Evolutionary conservation across 2,329 filamentous ascomycete species (phyloP), one percentile per base, ranked within the genome.

Genomic region (Canariomyces notabilis): DNA sequence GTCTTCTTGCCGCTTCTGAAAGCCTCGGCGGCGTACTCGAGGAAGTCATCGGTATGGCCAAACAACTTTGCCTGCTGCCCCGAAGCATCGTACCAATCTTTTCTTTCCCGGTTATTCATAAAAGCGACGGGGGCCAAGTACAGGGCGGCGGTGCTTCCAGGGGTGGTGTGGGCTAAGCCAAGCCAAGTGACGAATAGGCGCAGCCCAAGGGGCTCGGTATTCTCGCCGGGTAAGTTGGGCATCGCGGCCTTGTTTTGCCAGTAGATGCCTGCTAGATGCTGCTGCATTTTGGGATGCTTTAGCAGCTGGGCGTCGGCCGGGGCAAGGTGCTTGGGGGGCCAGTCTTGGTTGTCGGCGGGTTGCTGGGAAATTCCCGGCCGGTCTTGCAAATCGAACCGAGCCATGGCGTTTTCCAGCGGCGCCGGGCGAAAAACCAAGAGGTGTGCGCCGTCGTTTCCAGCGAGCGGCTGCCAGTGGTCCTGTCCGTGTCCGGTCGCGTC

Each of bases 181-280:
- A 44, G 42, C 42, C 35, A 44, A 1, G 35, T 35, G 23, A 44
- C 23, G 19, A 37, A 44, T 8, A 44, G 11, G 7, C 42, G 35
- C 18, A 38, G 42, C 9, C 16, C 35, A 19, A 44, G 23, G 4
- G 34, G 33, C 26, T 26, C 35, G 22, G 34, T 14, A 2, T 44
- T 32, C 6, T 44, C 35, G 23, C 6, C 15, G 14, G 35, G 42
- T 14, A 44, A 26, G 9, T 18, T 9, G 14, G 42, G 42, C 42
- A 44, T 44, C 16, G 11, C 8, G 23, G 34, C 34, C 35, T 32
- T 32, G 35, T 11, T 16, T 7, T n/a, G 6, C 34, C 42, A 44
- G 26, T 11, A 15, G 2, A 44, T 26, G 14, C 42, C 42, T 7
- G 26, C 14, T 14, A 44, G 34, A 1, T 16, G 34, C 11, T 6